Conservation (phyloP, 2,329 filamentous ascomycete species). For the Trichoderma atrobrunneum region DNA sequence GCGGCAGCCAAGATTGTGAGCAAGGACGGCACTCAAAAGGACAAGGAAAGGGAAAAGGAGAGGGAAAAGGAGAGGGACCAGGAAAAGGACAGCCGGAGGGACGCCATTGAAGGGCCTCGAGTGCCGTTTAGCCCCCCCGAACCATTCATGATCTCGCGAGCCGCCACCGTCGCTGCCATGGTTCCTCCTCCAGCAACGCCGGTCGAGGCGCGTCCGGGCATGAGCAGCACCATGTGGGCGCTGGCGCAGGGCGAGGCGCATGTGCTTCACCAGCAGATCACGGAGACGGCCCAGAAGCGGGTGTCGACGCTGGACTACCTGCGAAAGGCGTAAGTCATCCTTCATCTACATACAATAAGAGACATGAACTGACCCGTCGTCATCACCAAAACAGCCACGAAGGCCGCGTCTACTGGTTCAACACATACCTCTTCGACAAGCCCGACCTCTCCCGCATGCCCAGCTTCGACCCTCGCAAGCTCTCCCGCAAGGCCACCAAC, state of each 20-base stretch:
- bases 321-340: slow-evolving; percentile 71
- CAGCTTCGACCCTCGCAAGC: slow-evolving; percentile 79
- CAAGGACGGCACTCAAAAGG: slow-evolving; percentile 13
- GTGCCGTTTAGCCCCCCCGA: slow-evolving; percentile 22
- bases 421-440: slow-evolving; percentile 88
- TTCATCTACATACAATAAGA: background rate
- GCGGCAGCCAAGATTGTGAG: slow-evolving; percentile 46
- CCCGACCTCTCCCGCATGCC: slow-evolving; percentile 76
- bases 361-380: background rate
- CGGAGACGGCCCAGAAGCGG: slow-evolving; percentile 84
- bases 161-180: slow-evolving; percentile 20
- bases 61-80: slow-evolving; percentile 1
- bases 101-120: slow-evolving; percentile 25
- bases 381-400: slow-evolving; percentile 63
- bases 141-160: slow-evolving; percentile 17
- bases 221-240: slow-evolving; percentile 25
- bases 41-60: slow-evolving; percentile 5
- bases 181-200: slow-evolving; percentile 24
- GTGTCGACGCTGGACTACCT: slow-evolving; percentile 94
- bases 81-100: slow-evolving; percentile 26
- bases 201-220: slow-evolving; percentile 1
- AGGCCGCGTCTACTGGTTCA: slow-evolving; percentile 96
- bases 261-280: slow-evolving; percentile 62
- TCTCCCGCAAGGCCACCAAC: slow-evolving; percentile 87
- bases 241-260: slow-evolving; percentile 44